Evolutionary conservation across 805 yeast species (phyloP), one percentile per base, ranked within the genome.

Genomic region (Lachancea thermotolerans): DNA sequence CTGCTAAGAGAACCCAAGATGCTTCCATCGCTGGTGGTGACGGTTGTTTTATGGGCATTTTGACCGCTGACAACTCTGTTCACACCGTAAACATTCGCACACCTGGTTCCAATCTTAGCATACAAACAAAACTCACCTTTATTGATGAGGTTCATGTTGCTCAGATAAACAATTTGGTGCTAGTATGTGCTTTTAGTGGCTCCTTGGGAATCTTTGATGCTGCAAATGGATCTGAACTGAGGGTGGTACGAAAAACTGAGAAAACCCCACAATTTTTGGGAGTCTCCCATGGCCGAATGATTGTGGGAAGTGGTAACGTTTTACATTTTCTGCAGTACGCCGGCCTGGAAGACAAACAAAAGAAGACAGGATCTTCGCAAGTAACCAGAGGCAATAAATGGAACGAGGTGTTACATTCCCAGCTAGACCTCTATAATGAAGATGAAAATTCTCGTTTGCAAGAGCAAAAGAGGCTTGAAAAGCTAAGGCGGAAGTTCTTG

Each of bases 191-290:
- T 5, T 42, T 63, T 35, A 49, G 56, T 33, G 59, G 58, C n/a
- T 51, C 41, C 37, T 39, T 64, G 3, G 56, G 57, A 35, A 52
- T 65, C 6, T 55, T 55, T 33, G 64, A 65, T 42, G 61, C 63
- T 5, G 47, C 59, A 7, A 54, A 49, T 33, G 69, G 67, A 21
- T 48, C 53, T n/a, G 45, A 60, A 27, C 49, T 64, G 10, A 58
- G 64, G 47, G 55, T 54, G 2, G 59, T 64, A 4, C 60, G 57
- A 32, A 60, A 61, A 37, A 58, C 63, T 12, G 65, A 62, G 38
- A 56, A 57, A 30, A 47, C 39, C 29, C 66, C 67, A 10, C 57
- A 58, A 36, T 57, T 59, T 45, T 44, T 64, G 16, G 55, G 55
- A 25, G 50, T 64, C 28, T 64, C 66, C 3, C 61, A 64, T 37